Base-by-base conservation (phyloP, 371 early-diverging fungal genomes). In the Rhizopus delemar region DNA sequence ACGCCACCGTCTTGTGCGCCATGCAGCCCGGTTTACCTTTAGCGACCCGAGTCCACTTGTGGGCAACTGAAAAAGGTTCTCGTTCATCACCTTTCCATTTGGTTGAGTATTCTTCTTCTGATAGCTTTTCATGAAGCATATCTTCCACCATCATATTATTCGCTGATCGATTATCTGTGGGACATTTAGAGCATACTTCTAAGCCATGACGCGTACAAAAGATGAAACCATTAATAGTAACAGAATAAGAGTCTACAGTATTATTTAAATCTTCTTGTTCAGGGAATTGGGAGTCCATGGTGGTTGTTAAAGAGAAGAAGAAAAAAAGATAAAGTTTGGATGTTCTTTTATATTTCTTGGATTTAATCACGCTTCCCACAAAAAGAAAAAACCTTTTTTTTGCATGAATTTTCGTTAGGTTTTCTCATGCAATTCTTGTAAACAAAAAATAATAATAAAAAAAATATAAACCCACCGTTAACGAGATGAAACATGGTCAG, bases 21-120 rank as follows among this genome's bases (percentile, higher is more conserved):
- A 65, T 65, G 41, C 79, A 79, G 8, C 70, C 79, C 34, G 79
- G 79, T 53, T 79, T 79, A 38, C 74, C 79, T n/a, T 60, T 63
- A 8, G 64, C 56, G 8, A 75, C 59, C 22, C 73, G 68, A 13
- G 70, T 66, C 76, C 76, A 79, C 50, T 66, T 66, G 56, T 74
- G 76, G 29, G 76, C 43, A 6, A 75, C 70, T 13, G 46, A 41
- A 41, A 79, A 72, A 9, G 79, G 79, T 31, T 70, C 63, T 49
- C 79, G 72, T 4, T 79, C 79, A 63, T 79, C 79, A 7, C 79
- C 79, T 46, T 73, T 75, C 79, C 79, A 79, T 49, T 79, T 79
- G 31, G 64, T 63, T 29, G 16, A n/a, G 38, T 63, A 63, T 53
- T 75, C 67, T 36, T 70, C 71, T 49, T 74, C 74, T 29, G 70